Evolutionary conservation across 2,329 filamentous ascomycete species (phyloP).

Genomic region (Dendryphion nanum): DNA sequence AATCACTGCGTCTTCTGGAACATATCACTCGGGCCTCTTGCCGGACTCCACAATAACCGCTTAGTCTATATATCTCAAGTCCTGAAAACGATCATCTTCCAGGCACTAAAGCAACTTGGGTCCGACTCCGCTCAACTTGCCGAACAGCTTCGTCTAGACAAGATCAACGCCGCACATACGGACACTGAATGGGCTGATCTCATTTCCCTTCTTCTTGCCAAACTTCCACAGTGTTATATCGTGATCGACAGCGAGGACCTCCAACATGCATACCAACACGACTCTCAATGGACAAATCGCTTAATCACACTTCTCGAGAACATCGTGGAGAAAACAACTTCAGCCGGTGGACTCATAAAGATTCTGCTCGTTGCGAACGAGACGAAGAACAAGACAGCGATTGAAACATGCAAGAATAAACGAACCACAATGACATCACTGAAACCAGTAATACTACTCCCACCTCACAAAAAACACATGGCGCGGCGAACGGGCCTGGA

Average conservation of each 20-base stretch:
- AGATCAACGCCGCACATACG: too few relatives aligned
- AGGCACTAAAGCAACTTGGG: too few relatives aligned
- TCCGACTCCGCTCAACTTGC: too few relatives aligned
- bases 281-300: conserved; percentile 4
- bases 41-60: too few relatives aligned
- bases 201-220: conserved; percentile 1
- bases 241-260: conserved; percentile 6
- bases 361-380: not conserved
- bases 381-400: not conserved
- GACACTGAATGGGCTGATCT: conserved; percentile 1
- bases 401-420: not conserved
- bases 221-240: conserved; percentile 6
- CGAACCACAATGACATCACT: not conserved
- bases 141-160: too few relatives aligned
- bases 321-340: conserved; percentile 1
- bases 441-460: not conserved
- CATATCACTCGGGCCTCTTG: too few relatives aligned
- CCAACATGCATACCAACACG: conserved; percentile 2
- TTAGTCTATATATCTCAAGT: too few relatives aligned
- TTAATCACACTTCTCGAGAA: conserved; percentile 4
- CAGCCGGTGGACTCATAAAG: not conserved
- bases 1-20: too few relatives aligned
- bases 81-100: too few relatives aligned
- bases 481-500: not conserved
- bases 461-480: not conserved